These are phyloP conservation scores for Didymella lethalis DNA, from an alignment of 2,329 filamentous ascomycete genomes.

Conservation along the genomic window DNA sequence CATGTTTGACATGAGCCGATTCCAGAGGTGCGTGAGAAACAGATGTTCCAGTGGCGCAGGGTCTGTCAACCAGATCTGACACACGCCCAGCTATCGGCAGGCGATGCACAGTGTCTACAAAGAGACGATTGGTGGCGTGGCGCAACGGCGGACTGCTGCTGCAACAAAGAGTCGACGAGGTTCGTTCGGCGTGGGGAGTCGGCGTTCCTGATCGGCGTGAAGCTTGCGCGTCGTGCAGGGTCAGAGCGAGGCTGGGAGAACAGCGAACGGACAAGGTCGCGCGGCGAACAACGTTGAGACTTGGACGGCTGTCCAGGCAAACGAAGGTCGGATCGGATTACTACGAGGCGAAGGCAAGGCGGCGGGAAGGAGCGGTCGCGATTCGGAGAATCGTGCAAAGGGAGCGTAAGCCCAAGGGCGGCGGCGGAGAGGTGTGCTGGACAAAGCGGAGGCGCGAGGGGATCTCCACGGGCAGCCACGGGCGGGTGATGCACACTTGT, in stretches of 20 bases:
- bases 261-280: conserved; percentile 1
- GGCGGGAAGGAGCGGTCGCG: conserved; percentile 44
- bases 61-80: conserved; percentile 30
- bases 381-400: conserved; percentile 48
- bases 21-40: conserved; percentile 29
- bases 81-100: conserved; percentile 28
- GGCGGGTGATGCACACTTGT: conserved; percentile 47
- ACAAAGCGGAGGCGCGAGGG: conserved; percentile 7
- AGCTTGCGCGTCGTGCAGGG: conserved; percentile 35
- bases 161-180: conserved; percentile 23
- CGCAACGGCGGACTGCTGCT: conserved; percentile 3
- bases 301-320: conserved; percentile 16
- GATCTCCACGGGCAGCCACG: conserved; percentile 39
- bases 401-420: conserved; percentile 44
- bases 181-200: conserved; percentile 23
- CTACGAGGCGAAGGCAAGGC: conserved; percentile 24
- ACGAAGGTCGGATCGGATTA: conserved; percentile 40
- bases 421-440: conserved; percentile 16
- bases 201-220: conserved; percentile 37
- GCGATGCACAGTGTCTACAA: conserved; percentile 29
- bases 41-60: conserved; percentile 31
- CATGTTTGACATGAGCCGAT: conserved; percentile 43
- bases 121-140: conserved; percentile 19
- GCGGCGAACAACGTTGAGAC: neutral
- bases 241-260: conserved; percentile 16